Evolutionary conservation across 306 rosid genomes (phyloP).

Genomic region (Inga leiocalycina): DNA sequence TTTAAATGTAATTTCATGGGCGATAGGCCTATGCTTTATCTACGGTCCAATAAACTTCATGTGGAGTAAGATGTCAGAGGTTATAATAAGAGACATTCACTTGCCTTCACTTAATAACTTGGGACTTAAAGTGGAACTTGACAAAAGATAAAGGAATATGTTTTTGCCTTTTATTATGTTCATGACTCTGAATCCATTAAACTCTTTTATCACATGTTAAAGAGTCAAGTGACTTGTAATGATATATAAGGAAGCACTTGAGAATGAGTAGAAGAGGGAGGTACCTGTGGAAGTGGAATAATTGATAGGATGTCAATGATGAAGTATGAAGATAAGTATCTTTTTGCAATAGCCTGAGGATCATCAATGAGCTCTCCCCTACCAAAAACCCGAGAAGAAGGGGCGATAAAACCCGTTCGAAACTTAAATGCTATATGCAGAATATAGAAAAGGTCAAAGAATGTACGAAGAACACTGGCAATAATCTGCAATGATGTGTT

Average conservation of each 20-base stretch:
- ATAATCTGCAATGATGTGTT: slow-evolving; percentile 43
- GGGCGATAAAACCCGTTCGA: slow-evolving; percentile 74
- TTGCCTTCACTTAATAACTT: not conserved
- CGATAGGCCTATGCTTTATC: not conserved
- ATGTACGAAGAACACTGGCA: slow-evolving; percentile 75
- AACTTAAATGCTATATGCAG: slow-evolving; percentile 76
- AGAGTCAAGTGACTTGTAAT: not conserved
- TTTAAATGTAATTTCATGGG: not conserved
- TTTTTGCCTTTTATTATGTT: not conserved
- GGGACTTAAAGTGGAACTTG: not conserved
- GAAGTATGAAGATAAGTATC: slow-evolving; percentile 73
- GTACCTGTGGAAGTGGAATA: slow-evolving; percentile 93
- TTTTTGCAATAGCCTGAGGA: slow-evolving; percentile 61
- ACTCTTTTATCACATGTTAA: not conserved
- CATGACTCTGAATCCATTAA: not conserved
- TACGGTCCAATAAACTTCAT: not conserved
- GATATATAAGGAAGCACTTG: not conserved
- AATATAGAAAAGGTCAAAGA: slow-evolving; percentile 74
- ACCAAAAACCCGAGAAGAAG: slow-evolving; percentile 85
- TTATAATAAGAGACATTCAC: not conserved
- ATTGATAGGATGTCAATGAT: slow-evolving; percentile 78
- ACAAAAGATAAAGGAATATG: not conserved
- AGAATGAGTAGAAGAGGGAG: not conserved
- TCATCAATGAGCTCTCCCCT: slow-evolving; percentile 71
- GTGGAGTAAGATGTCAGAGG: not conserved